Evolutionary conservation across 257 asterid species (phyloP), one percentile per base, ranked within the genome.

Genomic region (Jacaranda mimosifolia): DNA sequence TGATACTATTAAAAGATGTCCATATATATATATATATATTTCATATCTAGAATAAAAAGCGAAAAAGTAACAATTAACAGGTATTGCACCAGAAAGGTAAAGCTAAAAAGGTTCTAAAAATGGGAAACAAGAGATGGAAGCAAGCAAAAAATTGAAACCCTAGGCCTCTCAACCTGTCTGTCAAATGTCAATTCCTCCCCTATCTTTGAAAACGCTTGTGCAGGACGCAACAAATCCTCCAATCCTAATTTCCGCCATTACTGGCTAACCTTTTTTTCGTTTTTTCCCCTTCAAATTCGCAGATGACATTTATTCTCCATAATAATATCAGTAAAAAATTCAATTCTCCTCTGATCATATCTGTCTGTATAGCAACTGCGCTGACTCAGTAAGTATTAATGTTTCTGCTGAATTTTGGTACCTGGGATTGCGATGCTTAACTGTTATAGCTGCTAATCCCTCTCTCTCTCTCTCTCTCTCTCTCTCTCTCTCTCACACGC

Each of bases 351-450:
- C 48, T 71, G 39, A 55, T 55, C 63, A 39, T 26, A 26, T 26
- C 32, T 26, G 32, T 26, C 63, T 77, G 73, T 75, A 9, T 77
- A 65, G 87, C 5, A 73, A 74, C 86, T 78, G 80, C 74, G 14
- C 71, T 68, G 49, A 0, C 68, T 56, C 82, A 72, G 86, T 55
- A 55, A 69, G 62, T 73, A 86, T 73, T 86, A 51, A 87, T 68
- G 76, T 76, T 72, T 70, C 83, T 70, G 59, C 84, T 65, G 39
- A n/a, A 26, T 75, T 83, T 80, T 75, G 59, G 77, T 74, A 70
- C 83, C 79, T 81, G 36, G 26, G 89, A 89, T 84, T 85, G 89
- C 82, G 89, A 86, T 80, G 88, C 87, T 76, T 77, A 84, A 86
- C 90, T 89, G 94, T 77, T 83, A 38, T 68, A 26, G 32, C 32